Conservation (phyloP, 768 basidiomycete genomes). For the Terana coerulea region DNA sequence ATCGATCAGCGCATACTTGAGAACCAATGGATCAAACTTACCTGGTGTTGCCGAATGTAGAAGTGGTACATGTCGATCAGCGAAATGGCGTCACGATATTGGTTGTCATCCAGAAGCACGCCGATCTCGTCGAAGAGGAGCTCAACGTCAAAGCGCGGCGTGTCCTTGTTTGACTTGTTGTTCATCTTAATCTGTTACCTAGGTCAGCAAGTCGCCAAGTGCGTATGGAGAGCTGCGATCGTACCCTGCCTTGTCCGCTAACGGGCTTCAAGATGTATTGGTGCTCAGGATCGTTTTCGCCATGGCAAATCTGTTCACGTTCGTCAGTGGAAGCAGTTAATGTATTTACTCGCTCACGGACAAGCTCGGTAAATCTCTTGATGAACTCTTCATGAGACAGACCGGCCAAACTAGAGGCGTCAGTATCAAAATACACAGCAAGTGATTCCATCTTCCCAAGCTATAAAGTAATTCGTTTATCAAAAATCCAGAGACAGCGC, state of each 20-base stretch:
- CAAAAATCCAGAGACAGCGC: no score
- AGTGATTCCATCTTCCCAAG: slow-evolving; percentile 83
- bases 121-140: slow-evolving; percentile 92
- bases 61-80: slow-evolving; percentile 97
- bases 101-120: slow-evolving; percentile 85
- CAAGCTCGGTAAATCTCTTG: slow-evolving; percentile 72
- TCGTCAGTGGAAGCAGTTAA: neutral
- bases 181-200: slow-evolving; percentile 72
- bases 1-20: slow-evolving; percentile 14
- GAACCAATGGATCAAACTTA: slow-evolving; percentile 25
- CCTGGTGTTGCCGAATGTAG: slow-evolving; percentile 81
- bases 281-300: slow-evolving; percentile 50
- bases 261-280: slow-evolving; percentile 96
- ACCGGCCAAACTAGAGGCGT: slow-evolving; percentile 75
- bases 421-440: slow-evolving; percentile 94
- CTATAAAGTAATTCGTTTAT: slow-evolving; percentile 36
- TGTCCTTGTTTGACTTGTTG: slow-evolving; percentile 65
- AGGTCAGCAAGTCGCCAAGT: slow-evolving; percentile 1
- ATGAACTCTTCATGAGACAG: slow-evolving; percentile 61
- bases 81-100: slow-evolving; percentile 91
- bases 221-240: slow-evolving; percentile 22
- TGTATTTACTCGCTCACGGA: slow-evolving; percentile 24
- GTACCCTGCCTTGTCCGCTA: slow-evolving; percentile 88
- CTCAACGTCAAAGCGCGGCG: slow-evolving; percentile 83
- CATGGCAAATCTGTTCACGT: slow-evolving; percentile 45